Evolutionary conservation across 2,329 filamentous ascomycete genomes (phyloP), one percentile per base, ranked within the genome.

Genomic region (Dactylellina haptotyla): DNA sequence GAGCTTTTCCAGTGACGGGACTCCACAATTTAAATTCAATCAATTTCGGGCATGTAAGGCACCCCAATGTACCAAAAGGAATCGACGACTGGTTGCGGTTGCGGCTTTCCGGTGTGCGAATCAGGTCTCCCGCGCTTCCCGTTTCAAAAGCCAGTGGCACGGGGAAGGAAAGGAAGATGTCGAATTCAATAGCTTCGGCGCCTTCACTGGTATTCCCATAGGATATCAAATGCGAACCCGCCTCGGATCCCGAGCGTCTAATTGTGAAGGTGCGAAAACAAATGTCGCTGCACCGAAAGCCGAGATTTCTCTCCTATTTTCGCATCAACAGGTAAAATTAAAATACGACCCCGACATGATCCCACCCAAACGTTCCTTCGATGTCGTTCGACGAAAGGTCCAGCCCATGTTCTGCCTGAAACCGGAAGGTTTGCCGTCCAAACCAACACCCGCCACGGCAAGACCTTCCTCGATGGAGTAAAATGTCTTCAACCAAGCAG

Each of bases 381-480:
- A 10, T 8, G n/a, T 48, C 32, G 58, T 71, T 59, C 51, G 25
- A 50, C 37, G 37, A 9, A 48, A 64, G 58, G 66, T 71, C 48
- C 58, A 26, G 54, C 45, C 58, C 23, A 20, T 16, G n/a, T 34
- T 26, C 12, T 23, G 23, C n/a, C 59, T 53, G 18, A 64, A 72
- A 72, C 10, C 12, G 45, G 66, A 37, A 72, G 30, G 66, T 72
- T 72, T 72, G 66, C 51, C 45, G 9, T 26, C 6, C 14, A 14
- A 30, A 61, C 25, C 48, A 67, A 56, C 53, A 59, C 43, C 20
- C 26, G 28, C 10, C 30, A 23, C 65, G 61, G 69, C 61, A 66
- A 54, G 46, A 64, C 67, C 59, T 72, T 72, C 59, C 28, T 46
- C 28, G 39, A 18, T 14, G 16, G 41, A 9, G 8, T 43, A 34